Conservation (phyloP, 805 yeast species). For the Pichia cephalocereana region DNA sequence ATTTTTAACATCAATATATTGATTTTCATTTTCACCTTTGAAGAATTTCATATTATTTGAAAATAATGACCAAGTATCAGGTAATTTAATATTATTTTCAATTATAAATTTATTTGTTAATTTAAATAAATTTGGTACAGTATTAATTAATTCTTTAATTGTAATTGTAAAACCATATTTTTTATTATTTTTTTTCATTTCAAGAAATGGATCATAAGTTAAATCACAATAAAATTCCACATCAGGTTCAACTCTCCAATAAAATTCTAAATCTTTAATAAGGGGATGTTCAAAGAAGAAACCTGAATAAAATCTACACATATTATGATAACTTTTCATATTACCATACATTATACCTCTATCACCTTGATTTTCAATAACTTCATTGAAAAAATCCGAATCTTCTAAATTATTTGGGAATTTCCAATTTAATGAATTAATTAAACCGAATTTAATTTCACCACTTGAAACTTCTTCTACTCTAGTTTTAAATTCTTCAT, state of each 20-base stretch:
- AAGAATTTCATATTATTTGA: conserved; percentile 31
- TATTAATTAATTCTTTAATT: conserved; percentile 68
- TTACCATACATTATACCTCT: conserved; percentile 77
- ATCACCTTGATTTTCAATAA: conserved; percentile 70
- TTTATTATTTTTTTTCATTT: conserved; percentile 63
- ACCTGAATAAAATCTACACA: conserved; percentile 93
- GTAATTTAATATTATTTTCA: conserved; percentile 37
- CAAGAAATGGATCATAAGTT: conserved; percentile 82
- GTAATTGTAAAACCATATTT: conserved; percentile 80
- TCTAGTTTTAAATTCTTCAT: conserved; percentile 47
- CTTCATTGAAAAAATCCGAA: conserved; percentile 37
- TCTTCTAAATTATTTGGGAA: conserved; percentile 38
- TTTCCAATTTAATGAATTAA: conserved; percentile 58
- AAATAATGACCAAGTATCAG: conserved; percentile 66
- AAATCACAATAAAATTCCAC: conserved; percentile 85
- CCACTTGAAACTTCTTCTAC: conserved; percentile 49
- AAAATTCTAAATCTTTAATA: conserved; percentile 71
- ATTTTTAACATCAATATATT: conserved; percentile 19
- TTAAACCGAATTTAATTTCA: conserved; percentile 60
- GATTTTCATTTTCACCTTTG: conserved; percentile 24
- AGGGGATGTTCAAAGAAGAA: conserved; percentile 71
- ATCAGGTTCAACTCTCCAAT: conserved; percentile 94
- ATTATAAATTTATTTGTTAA: conserved; percentile 58
- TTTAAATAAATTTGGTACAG: conserved; percentile 75
- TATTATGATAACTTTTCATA: conserved; percentile 75